Percentiles rank a stretch among this genome's conserved stretches.
phyloP scores from a whole-genome alignment of 2,329 filamentous ascomycete genomes.

The Nemania abortiva region DNA sequence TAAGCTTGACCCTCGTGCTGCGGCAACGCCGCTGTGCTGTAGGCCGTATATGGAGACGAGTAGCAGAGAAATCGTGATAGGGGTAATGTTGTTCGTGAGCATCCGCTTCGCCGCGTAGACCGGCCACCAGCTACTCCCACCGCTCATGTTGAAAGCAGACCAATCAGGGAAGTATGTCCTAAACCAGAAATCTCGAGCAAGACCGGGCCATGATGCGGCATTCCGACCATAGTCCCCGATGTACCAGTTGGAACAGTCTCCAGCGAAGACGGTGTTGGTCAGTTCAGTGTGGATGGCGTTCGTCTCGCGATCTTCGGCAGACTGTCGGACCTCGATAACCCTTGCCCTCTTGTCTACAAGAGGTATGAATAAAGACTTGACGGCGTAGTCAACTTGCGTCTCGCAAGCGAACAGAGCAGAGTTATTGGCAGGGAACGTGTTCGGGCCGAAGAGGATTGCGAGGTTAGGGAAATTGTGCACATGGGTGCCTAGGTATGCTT shows the following conservation, averaged over 20 bases:
- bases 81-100: neutral
- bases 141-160: constrained; percentile 35
- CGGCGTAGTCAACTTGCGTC: constrained; percentile 47
- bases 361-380: constrained; percentile 48
- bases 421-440: constrained; percentile 48
- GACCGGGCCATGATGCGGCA: constrained; percentile 53
- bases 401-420: constrained; percentile 47
- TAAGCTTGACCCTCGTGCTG: neutral
- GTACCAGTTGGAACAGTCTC: constrained; percentile 58
- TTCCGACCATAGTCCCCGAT: constrained; percentile 55
- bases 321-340: constrained; percentile 53
- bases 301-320: constrained; percentile 50
- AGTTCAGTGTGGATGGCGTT: constrained; percentile 51
- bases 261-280: constrained; percentile 52
- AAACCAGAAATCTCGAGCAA: constrained; percentile 50
- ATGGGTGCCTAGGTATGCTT: constrained; percentile 50
- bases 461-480: constrained; percentile 52
- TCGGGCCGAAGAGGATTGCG: constrained; percentile 49
- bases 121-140: constrained; percentile 4
- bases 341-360: constrained; percentile 50
- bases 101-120: neutral
- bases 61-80: neutral
- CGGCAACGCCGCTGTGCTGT: neutral
- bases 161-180: constrained; percentile 46
- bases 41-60: neutral